Evolutionary conservation across 2,329 filamentous ascomycete genomes (phyloP).

Genomic region (Fusarium sambucinum): DNA sequence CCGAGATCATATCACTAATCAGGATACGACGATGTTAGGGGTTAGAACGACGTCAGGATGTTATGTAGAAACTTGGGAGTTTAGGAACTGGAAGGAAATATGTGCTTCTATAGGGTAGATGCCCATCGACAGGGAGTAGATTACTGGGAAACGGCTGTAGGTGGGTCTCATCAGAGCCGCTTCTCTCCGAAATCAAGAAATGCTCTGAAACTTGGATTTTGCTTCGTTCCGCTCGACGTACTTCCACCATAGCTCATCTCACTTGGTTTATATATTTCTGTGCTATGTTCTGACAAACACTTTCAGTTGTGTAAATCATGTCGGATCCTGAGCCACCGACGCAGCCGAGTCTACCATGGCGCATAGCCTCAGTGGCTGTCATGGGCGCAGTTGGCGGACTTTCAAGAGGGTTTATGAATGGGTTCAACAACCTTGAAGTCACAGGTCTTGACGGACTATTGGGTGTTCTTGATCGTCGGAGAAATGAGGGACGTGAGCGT

Average conservation of each 20-base stretch:
- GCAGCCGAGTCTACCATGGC: slow-evolving; percentile 75
- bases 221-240: neutral
- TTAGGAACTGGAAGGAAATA: neutral
- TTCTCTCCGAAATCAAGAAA: slow-evolving; percentile 26
- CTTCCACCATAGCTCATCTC: neutral
- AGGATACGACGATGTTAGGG: neutral
- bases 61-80: neutral
- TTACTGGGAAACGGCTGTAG: slow-evolving; percentile 33
- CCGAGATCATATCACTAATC: neutral
- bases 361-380: slow-evolving; percentile 76
- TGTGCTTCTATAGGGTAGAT: neutral
- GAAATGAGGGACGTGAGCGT: slow-evolving; percentile 72
- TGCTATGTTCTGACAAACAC: neutral
- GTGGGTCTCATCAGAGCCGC: slow-evolving; percentile 36
- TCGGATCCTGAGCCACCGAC: slow-evolving; percentile 44
- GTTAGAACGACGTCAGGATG: neutral
- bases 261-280: neutral
- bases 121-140: neutral
- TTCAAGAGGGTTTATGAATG: slow-evolving; percentile 80
- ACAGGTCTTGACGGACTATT: slow-evolving; percentile 82
- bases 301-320: slow-evolving; percentile 24
- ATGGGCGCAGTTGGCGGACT: slow-evolving; percentile 80
- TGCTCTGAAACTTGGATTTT: slow-evolving; percentile 20
- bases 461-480: slow-evolving; percentile 78
- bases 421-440: slow-evolving; percentile 79